Percentiles rank a stretch among this genome's conserved stretches.
Conservation (phyloP, 352 stramenopile species). For the Phytophthora pistaciae region DNA sequence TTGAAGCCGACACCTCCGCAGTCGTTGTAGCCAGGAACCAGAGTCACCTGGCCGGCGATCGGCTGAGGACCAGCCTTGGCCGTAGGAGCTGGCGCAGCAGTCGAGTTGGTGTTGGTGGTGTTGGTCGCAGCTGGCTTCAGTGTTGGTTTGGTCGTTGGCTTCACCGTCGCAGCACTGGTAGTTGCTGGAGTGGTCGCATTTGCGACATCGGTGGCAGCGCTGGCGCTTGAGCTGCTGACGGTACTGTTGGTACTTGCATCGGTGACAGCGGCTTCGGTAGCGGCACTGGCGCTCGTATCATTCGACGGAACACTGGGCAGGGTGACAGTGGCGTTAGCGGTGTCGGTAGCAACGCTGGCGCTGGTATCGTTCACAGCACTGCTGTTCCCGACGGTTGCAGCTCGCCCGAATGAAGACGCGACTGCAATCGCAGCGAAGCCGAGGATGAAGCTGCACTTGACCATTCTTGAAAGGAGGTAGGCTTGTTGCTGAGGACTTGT, state of each 20-base stretch:
- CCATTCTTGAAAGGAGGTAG: conserved; percentile 9
- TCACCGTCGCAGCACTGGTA: background rate
- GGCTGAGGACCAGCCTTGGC: conserved; percentile 6
- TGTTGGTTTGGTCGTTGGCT: background rate
- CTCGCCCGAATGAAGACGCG: conserved; percentile 2
- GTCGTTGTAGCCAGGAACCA: conserved; percentile 22
- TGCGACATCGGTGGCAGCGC: background rate
- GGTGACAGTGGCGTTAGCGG: background rate
- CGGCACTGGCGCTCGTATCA: background rate
- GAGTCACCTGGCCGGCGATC: conserved; percentile 19
- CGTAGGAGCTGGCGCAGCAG: background rate
- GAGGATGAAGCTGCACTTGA: conserved; percentile 32
- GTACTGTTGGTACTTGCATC: background rate
- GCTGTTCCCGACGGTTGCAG: background rate
- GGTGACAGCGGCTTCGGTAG: background rate
- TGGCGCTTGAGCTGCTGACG: background rate
- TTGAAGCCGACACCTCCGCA: conserved; percentile 31
- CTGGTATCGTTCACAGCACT: conserved; percentile 10
- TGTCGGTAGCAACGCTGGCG: background rate
- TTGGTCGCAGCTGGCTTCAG: background rate
- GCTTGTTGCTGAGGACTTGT: background rate
- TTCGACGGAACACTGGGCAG: background rate
- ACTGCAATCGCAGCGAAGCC: conserved; percentile 4
- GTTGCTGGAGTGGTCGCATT: background rate
- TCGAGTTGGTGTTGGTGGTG: background rate